phyloP scores from a whole-genome alignment of 805 yeast species.

The Hanseniaspora mollemarum region DNA sequence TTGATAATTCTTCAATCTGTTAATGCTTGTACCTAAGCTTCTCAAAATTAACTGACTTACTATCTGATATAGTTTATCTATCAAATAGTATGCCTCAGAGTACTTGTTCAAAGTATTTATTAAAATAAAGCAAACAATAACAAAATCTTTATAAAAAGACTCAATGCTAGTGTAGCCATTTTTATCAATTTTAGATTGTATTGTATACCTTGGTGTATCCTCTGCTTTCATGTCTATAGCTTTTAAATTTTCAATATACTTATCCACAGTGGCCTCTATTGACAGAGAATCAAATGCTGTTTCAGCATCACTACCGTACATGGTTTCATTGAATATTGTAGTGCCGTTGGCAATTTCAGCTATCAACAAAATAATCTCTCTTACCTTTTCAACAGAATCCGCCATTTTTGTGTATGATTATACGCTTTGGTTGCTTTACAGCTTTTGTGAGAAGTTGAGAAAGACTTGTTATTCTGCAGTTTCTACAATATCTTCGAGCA shows the following conservation, averaged over 20 bases:
- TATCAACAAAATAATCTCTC: neutral
- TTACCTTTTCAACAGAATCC: neutral
- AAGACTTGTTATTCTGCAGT: too few relatives aligned
- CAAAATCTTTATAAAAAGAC: conserved; percentile 55
- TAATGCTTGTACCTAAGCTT: conserved; percentile 35
- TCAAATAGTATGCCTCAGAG: conserved; percentile 36
- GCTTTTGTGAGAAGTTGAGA: too few relatives aligned
- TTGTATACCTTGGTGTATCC: conserved; percentile 29
- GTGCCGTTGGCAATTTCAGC: neutral
- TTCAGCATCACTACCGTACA: conserved; percentile 20
- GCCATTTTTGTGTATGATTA: neutral
- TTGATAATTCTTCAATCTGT: conserved; percentile 31
- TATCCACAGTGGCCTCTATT: conserved; percentile 7
- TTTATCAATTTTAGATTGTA: conserved; percentile 34
- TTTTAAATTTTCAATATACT: conserved; percentile 5
- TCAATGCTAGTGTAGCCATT: conserved; percentile 31
- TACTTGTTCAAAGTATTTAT: conserved; percentile 42
- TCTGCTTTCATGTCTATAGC: neutral
- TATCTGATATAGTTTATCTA: conserved; percentile 54
- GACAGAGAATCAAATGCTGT: conserved; percentile 23
- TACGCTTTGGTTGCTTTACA: too few relatives aligned
- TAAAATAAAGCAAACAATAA: conserved; percentile 40
- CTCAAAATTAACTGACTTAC: conserved; percentile 52
- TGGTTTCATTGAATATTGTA: conserved; percentile 27
- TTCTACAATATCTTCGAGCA: too few relatives aligned